A percentile compares a stretch with the other conserved stretches of the same genome.
These are phyloP conservation scores for Allantophomopsis lycopodina DNA, from an alignment of 2,329 filamentous ascomycete genomes.

Conservation along the genomic window DNA sequence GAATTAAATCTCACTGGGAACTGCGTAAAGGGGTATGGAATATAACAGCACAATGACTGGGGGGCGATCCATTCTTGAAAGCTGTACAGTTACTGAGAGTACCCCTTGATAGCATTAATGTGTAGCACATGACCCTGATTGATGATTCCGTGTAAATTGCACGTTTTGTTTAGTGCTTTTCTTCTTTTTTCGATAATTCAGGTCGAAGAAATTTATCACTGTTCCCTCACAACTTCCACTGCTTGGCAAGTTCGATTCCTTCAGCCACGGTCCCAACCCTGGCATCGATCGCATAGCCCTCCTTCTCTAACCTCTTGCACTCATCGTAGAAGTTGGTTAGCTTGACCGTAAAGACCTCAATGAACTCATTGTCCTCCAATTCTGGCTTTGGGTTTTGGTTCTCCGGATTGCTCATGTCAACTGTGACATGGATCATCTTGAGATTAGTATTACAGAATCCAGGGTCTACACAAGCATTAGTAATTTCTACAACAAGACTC, in stretches of 20 bases:
- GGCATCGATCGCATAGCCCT: constrained; percentile 24
- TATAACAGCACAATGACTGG: too few relatives aligned
- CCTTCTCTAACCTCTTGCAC: constrained; percentile 27
- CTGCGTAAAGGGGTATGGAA: too few relatives aligned
- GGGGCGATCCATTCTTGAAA: too few relatives aligned
- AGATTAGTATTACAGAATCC: constrained; percentile 56
- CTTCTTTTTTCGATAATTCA: not conserved
- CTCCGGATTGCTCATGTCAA: constrained; percentile 27
- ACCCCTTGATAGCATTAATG: too few relatives aligned
- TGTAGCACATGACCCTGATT: too few relatives aligned
- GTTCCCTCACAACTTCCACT: constrained; percentile 17
- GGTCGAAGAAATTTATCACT: not conserved
- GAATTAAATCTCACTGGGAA: too few relatives aligned
- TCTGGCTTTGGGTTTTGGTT: constrained; percentile 31
- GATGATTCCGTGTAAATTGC: too few relatives aligned
- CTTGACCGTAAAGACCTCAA: constrained; percentile 34
- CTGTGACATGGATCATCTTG: constrained; percentile 33
- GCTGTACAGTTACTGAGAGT: too few relatives aligned
- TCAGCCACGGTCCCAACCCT: constrained; percentile 23
- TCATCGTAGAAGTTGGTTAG: constrained; percentile 28
- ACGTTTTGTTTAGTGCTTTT: too few relatives aligned
- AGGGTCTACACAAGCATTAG: constrained; percentile 26
- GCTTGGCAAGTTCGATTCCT: constrained; percentile 22
- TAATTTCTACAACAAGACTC: not conserved
- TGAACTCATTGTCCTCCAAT: constrained; percentile 37